Base-by-base conservation (phyloP, 768 basidiomycete genomes). In the Pleurotus sapidus region DNA sequence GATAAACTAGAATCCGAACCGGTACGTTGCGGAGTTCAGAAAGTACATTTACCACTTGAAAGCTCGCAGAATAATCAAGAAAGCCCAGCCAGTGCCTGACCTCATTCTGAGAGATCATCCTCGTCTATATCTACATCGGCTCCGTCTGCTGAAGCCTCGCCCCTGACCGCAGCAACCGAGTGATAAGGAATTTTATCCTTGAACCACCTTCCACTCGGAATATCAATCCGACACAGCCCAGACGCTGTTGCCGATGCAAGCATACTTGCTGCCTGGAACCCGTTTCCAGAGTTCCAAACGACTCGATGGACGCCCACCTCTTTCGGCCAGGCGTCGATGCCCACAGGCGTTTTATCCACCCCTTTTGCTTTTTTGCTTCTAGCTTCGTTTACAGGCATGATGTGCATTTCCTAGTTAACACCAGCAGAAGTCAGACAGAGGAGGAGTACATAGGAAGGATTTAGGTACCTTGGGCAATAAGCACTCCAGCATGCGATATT, bases 401-500 rank as follows among this genome's bases (percentile, higher is more conserved):
- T 69, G 78, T 69, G 55, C 64, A 60, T 63, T 79, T 70, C 12
- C 59, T 64, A 57, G 81, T 87, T 59, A 34, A 20, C 34, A 42
- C 11, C 12, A 25, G 12, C 12, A 25, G 12, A 12, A 23, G 5
- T 34, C 24, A 46, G 46, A 53, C 14, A 20, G 40, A 46, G 43
- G 59, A 58, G 37, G 61, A 57, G 15, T 56, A 51, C 30, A 42
- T 17, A 46, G 53, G 18, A 5, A 23, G 9, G 24, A 39, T 30
- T 15, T 40, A 60, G 60, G 39, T 49, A 86, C 94, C 71, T 86
- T 83, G 1, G 95, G 92, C 5, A 89, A 69, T 63, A 96, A 86
- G 20, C 84, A 82, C 57, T 98, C 96, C n/a, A 95, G 72, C 87
- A 98, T 93, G 20, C 95, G 79, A 67, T 83, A 94, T 58, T 91